Conservation (phyloP, 2,329 filamentous ascomycete species). For the Gyromitra esculenta region DNA sequence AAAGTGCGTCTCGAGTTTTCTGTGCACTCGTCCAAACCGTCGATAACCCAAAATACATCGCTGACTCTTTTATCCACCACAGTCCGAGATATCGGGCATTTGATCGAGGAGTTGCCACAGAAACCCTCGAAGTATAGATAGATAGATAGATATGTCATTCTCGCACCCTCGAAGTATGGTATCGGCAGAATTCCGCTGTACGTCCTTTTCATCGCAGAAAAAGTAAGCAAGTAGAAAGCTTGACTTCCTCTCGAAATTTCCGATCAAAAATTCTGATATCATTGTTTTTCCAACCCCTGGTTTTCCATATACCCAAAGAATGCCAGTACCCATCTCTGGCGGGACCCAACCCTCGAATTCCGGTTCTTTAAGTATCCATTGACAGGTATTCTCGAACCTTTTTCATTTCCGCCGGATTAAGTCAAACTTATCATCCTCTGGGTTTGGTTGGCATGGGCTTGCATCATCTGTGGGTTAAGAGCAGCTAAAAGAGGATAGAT, state of each 20-base stretch:
- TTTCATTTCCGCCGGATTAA: neutral
- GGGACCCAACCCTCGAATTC: neutral
- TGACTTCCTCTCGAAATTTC: neutral
- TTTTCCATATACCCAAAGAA: neutral
- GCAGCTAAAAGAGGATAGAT: neutral
- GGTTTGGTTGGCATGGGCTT: neutral
- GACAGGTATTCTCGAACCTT: neutral
- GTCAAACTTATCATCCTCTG: neutral
- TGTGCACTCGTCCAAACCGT: conserved; percentile 4
- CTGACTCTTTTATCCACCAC: conserved; percentile 2
- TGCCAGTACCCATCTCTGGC: neutral
- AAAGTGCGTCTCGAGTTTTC: neutral
- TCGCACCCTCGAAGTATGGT: neutral
- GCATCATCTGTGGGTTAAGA: neutral
- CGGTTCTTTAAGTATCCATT: neutral
- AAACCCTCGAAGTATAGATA: too few relatives aligned
- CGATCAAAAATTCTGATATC: neutral
- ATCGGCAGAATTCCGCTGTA: neutral
- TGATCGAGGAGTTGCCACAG: neutral
- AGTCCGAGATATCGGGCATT: neutral
- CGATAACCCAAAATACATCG: conserved; percentile 15
- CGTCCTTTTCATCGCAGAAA: neutral
- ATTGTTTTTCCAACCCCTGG: neutral
- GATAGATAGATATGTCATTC: too few relatives aligned
- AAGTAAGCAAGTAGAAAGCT: neutral